Base-by-base conservation (phyloP, 2,329 filamentous ascomycete genomes). In the Diplodia seriata region DNA sequence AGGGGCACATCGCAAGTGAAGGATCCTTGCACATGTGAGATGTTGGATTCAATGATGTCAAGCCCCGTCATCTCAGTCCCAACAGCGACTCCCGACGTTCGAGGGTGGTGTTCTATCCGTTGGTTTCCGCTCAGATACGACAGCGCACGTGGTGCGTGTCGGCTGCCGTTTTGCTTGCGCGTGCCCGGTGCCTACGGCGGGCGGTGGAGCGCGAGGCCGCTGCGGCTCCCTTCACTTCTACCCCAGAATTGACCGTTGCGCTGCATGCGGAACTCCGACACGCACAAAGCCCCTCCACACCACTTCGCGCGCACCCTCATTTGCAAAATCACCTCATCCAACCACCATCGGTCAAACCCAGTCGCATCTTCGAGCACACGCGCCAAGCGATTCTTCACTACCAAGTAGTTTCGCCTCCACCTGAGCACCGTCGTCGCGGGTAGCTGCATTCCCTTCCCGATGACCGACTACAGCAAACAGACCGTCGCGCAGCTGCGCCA, bases 401-500 rank as follows among this genome's bases (percentile, higher is more conserved):
- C 54, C 5, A 26, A 15, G 29, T 7, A 23, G 8, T 33, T n/a
- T 43, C 57, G 15, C 49, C 49, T 11, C 20, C 36, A 31, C 36
- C 31, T 36, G 33, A 26, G 29, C 15, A 20, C 26, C 36, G 33
- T 23, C n/a, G 50, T 47, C n/a, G 43, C 43, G 31, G 18, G 31
- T 29, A 51, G 59, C 59, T 40, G 36, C 33, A 56, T 26, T 23
- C 47, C 8, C 38, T 38, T 31, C 43, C 36, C 43, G 8, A 80
- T 79, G 77, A 67, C 75, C 12, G 81, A 83, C 68, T 84, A 84
- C 76, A 79, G 74, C 72, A 80, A 79, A 69, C 76, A 81, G 54
- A 84, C 82, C 29, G 82, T 84, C 70, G 76, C 79, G 66, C 79
- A 83, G 70, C 76, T 85, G 61, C 79, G 80, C 70, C 76, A 80